phyloP scores from a whole-genome alignment of 2,329 filamentous ascomycete genomes.

The Penicillium sp. region DNA sequence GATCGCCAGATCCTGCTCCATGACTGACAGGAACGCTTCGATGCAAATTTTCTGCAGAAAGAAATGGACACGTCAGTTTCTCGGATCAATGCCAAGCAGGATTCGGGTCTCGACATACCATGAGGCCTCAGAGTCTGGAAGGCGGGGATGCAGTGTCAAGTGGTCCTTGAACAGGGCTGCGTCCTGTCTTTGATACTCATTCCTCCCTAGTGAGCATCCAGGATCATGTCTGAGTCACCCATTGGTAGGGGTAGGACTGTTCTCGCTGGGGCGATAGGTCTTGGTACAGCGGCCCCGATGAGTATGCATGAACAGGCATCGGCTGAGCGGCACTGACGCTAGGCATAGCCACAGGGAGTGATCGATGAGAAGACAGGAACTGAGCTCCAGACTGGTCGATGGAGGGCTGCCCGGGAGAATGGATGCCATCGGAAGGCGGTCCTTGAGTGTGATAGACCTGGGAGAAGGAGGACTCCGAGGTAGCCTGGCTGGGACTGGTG shows the following conservation, averaged over 20 bases:
- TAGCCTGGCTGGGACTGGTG: constrained; percentile 15
- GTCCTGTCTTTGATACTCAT: constrained; percentile 1
- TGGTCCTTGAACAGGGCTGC: no score
- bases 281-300: constrained; percentile 8
- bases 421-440: not conserved
- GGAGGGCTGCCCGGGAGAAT: not conserved
- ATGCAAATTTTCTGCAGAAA: not conserved
- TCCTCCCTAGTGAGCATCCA: not conserved
- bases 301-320: constrained; percentile 7
- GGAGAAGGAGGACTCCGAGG: constrained; percentile 21
- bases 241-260: constrained; percentile 15
- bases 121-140: no score
- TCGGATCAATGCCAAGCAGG: not conserved
- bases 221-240: constrained; percentile 14
- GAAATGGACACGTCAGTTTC: not conserved
- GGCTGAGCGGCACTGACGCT: constrained; percentile 8
- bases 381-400: not conserved
- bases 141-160: no score
- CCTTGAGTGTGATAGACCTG: constrained; percentile 15
- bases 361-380: constrained; percentile 18
- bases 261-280: constrained; percentile 11
- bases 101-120: no score
- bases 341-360: constrained; percentile 21
- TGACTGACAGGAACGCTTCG: not conserved
- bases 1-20: not conserved